phyloP scores from a whole-genome alignment of 1,139 yeast genomes.

The Nakaseomyces delphensis region DNA sequence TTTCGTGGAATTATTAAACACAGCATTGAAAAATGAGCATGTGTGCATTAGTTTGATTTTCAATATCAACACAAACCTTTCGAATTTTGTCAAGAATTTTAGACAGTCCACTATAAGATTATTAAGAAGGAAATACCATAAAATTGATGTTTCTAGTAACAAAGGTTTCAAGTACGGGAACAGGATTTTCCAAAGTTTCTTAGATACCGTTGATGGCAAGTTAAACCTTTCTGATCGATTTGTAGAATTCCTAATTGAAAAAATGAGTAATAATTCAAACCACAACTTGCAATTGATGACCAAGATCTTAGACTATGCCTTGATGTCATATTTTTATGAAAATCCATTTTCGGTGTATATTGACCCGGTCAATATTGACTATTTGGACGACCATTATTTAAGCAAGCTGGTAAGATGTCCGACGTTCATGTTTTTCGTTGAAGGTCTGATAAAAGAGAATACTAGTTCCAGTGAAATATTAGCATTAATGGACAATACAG shows the following conservation, averaged over 20 bases:
- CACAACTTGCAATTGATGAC: conserved; percentile 31
- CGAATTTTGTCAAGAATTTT: conserved; percentile 30
- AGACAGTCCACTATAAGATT: conserved; percentile 27
- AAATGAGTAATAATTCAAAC: conserved; percentile 29
- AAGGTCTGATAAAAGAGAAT: conserved; percentile 27
- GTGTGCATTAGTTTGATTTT: conserved; percentile 26
- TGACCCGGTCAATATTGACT: conserved; percentile 32
- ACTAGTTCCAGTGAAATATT: conserved; percentile 25
- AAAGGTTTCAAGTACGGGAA: conserved; percentile 30
- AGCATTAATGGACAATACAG: conserved; percentile 22
- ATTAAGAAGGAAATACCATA: conserved; percentile 23
- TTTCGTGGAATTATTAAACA: conserved; percentile 24
- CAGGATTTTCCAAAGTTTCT: conserved; percentile 27
- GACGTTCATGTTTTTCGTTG: conserved; percentile 38
- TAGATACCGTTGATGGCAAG: conserved; percentile 31
- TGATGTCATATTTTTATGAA: conserved; percentile 64
- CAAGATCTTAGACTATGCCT: conserved; percentile 51
- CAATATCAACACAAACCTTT: conserved; percentile 28
- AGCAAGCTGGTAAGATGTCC: conserved; percentile 39
- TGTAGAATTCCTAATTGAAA: conserved; percentile 26
- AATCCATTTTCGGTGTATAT: conserved; percentile 51
- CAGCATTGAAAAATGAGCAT: conserved; percentile 24
- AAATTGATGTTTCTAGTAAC: conserved; percentile 28
- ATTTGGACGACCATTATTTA: conserved; percentile 32
- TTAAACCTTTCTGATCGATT: conserved; percentile 27